Evolutionary conservation across 306 rosid species (phyloP).

Genomic region (Lathyrus sativus): DNA sequence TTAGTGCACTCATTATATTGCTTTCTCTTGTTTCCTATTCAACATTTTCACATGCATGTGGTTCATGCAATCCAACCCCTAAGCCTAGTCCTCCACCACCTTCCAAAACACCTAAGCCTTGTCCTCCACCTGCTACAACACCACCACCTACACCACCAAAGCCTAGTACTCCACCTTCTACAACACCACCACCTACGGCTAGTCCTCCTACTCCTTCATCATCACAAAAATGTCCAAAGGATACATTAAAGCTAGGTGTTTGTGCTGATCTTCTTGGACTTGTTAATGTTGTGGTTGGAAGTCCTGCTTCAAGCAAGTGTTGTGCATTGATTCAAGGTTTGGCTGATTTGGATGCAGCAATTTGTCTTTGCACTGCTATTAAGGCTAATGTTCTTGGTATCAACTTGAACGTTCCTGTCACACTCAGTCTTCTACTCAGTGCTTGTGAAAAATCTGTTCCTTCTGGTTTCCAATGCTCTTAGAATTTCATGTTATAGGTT

Average conservation of each 20-base stretch:
- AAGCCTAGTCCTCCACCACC: no score
- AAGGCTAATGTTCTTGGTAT: conserved; percentile 78
- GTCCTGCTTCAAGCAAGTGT: conserved; percentile 57
- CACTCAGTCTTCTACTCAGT: conserved; percentile 58
- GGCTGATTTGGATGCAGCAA: conserved; percentile 65
- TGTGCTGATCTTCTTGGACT: conserved; percentile 65
- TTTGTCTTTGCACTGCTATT: conserved; percentile 83
- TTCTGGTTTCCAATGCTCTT: conserved; percentile 62
- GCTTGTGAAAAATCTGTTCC: conserved; percentile 76
- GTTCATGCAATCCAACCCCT: conserved; percentile 38
- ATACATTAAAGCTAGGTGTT: conserved; percentile 68
- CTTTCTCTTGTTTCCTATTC: conserved; percentile 51
- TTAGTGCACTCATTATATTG: conserved; percentile 49
- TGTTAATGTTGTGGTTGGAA: conserved; percentile 46
- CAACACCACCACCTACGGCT: background rate
- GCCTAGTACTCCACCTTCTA: background rate
- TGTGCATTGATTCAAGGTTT: conserved; percentile 72
- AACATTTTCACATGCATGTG: conserved; percentile 47
- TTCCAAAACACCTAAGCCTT: background rate
- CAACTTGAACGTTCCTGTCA: conserved; percentile 64
- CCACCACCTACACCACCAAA: background rate
- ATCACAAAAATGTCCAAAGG: conserved; percentile 48
- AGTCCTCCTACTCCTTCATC: background rate
- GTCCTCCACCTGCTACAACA: background rate
- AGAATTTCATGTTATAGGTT: background rate